Evolutionary conservation across 2,329 filamentous ascomycete species (phyloP).

Genomic region (Clarireedia homoeocarpa): DNA sequence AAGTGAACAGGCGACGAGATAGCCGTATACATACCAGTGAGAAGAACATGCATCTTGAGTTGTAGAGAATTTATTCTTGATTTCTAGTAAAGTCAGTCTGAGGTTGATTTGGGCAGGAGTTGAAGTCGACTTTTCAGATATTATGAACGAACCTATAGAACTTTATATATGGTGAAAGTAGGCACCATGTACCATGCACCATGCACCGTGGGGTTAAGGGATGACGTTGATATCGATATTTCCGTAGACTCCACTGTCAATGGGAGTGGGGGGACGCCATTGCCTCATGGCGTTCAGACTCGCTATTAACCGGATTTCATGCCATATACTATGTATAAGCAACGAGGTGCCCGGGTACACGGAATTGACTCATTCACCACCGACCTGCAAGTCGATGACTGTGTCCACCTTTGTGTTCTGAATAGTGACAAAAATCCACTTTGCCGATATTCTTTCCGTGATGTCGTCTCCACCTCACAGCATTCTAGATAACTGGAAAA

Average conservation of each 20-base stretch:
- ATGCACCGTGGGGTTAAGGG: not conserved
- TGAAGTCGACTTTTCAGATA: not conserved
- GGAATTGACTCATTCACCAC: not conserved
- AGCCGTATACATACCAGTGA: not conserved
- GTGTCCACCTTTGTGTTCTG: too few relatives aligned
- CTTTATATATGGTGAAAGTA: too few relatives aligned
- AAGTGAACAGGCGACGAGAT: not conserved
- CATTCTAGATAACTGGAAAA: not conserved
- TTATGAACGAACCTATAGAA: too few relatives aligned
- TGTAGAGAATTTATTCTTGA: not conserved
- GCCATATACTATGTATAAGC: not conserved
- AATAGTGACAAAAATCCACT: not conserved
- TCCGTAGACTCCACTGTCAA: not conserved
- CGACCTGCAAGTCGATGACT: not conserved
- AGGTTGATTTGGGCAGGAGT: not conserved
- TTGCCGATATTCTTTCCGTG: not conserved
- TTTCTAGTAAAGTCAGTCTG: too few relatives aligned
- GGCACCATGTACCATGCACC: not conserved
- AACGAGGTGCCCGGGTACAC: too few relatives aligned
- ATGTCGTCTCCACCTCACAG: not conserved
- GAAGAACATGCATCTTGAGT: slow-evolving; percentile 1
- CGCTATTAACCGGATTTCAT: not conserved
- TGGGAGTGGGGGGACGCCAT: too few relatives aligned
- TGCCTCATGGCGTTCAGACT: not conserved
- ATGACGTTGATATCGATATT: not conserved